Percentiles rank a stretch among this genome's conserved stretches.
These are phyloP conservation scores for Tetrapisispora namnaoensis DNA, from an alignment of 805 yeast species.

Conservation along the genomic window DNA sequence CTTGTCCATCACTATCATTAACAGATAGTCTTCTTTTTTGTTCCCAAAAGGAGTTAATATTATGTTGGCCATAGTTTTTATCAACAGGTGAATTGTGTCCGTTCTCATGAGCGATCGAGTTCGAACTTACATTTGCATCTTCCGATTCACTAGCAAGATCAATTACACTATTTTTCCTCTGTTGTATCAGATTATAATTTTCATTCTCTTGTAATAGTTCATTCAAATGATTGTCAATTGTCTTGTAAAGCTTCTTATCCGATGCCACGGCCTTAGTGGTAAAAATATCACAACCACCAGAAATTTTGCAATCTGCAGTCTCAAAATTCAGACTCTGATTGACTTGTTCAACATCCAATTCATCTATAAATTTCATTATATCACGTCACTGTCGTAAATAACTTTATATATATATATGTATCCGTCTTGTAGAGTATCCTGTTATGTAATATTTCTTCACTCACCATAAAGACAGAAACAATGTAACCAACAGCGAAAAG, in stretches of 20 bases:
- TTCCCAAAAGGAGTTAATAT: constrained; percentile 30
- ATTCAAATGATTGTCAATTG: constrained; percentile 74
- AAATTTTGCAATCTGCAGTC: constrained; percentile 62
- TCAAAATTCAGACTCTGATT: constrained; percentile 78
- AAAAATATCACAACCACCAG: constrained; percentile 87
- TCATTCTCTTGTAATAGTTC: constrained; percentile 33
- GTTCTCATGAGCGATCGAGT: neutral
- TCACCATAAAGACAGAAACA: too few relatives aligned
- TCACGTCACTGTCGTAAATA: too few relatives aligned
- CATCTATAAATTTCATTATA: constrained; percentile 56
- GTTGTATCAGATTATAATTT: constrained; percentile 26
- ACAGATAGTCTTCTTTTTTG: constrained; percentile 35
- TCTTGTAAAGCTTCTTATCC: constrained; percentile 80
- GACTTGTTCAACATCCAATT: constrained; percentile 82
- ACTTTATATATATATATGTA: too few relatives aligned
- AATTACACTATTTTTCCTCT: constrained; percentile 5
- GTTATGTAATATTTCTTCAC: too few relatives aligned
- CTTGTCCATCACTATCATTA: constrained; percentile 13
- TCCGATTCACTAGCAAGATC: constrained; percentile 2
- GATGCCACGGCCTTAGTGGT: constrained; percentile 90
- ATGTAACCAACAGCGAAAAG: too few relatives aligned
- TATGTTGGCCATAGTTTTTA: constrained; percentile 5
- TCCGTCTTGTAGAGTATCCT: too few relatives aligned
- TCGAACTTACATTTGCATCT: neutral
- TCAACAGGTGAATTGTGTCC: neutral